Evolutionary conservation across 129 eudicot genomes (phyloP).

Genomic region (Chrysanthemum seticuspe): DNA sequence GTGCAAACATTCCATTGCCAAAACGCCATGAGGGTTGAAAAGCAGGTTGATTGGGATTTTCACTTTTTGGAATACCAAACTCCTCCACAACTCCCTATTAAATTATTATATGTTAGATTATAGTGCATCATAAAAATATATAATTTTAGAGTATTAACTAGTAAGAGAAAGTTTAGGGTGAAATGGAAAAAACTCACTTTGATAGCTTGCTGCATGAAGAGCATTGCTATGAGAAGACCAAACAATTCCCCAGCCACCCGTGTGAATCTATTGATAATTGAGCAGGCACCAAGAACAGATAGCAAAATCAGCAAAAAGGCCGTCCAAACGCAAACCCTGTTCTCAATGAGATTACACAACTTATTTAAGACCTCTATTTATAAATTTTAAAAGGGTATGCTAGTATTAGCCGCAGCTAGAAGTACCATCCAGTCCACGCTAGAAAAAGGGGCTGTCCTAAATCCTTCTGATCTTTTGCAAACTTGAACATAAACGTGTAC

Average conservation of each 20-base stretch:
- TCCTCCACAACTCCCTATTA: constrained; percentile 89
- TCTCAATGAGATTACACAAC: constrained; percentile 20
- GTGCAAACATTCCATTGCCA: constrained; percentile 98
- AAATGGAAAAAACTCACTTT: constrained; percentile 53
- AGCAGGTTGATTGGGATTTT: constrained; percentile 58
- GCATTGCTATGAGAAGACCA: constrained; percentile 96
- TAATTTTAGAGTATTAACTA: not conserved
- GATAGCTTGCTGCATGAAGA: constrained; percentile 97
- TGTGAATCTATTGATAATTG: constrained; percentile 89
- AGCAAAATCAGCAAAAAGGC: constrained; percentile 89
- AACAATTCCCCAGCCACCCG: constrained; percentile 95
- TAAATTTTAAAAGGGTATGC: constrained; percentile 16
- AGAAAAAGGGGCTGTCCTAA: constrained; percentile 82
- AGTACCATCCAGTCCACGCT: constrained; percentile 97
- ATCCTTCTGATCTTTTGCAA: constrained; percentile 87
- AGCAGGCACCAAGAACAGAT: constrained; percentile 94
- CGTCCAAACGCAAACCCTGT: constrained; percentile 99
- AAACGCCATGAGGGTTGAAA: constrained; percentile 91
- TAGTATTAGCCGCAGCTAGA: constrained; percentile 17
- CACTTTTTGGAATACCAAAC: constrained; percentile 83
- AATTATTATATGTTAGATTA: constrained; percentile 16
- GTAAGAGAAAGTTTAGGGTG: not conserved
- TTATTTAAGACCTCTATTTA: constrained; percentile 8
- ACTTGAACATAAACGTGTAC: constrained; percentile 95
- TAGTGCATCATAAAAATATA: not conserved